A percentile compares a stretch with the other conserved stretches of the same genome.
Evolutionary conservation across 1,284 basidiomycete species (phyloP).

Genomic region (Pascua sp.): DNA sequence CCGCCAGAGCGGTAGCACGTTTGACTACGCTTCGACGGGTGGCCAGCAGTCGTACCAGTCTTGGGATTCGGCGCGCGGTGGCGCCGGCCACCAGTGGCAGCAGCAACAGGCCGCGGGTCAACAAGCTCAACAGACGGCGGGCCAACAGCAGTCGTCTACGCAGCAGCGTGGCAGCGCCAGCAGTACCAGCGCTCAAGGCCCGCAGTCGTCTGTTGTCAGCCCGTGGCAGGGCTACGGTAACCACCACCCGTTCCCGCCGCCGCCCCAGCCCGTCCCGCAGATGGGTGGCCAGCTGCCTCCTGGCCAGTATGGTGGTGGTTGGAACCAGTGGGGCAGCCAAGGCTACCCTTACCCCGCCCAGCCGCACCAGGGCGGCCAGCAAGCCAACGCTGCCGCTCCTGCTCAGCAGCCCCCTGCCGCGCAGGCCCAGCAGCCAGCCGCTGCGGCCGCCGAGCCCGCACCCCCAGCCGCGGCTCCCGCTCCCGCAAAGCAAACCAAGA

Average conservation of each 20-base stretch:
- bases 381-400: conserved; percentile 4
- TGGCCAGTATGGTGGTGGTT: conserved; percentile 25
- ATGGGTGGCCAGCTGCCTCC: conserved; percentile 22
- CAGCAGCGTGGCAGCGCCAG: conserved; percentile 13
- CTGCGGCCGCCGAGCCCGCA: conserved; percentile 1
- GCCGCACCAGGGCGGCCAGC: too few species aligned
- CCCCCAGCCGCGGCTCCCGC: conserved; percentile 10
- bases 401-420: conserved; percentile 1
- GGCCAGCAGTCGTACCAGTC: conserved; percentile 12
- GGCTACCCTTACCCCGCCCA: conserved; percentile 21
- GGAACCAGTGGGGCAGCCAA: conserved; percentile 26
- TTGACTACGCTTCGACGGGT: conserved; percentile 7
- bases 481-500: conserved; percentile 21
- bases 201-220: conserved; percentile 9
- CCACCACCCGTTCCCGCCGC: conserved; percentile 30
- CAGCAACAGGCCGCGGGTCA: conserved; percentile 7
- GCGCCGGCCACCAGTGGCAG: conserved; percentile 13
- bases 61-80: conserved; percentile 14
- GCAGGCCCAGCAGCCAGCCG: conserved; percentile 2
- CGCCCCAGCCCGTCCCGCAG: conserved; percentile 27
- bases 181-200: conserved; percentile 15
- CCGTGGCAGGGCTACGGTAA: conserved; percentile 28
- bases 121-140: conserved; percentile 4
- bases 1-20: conserved; percentile 3
- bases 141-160: conserved; percentile 7